phyloP scores from a whole-genome alignment of 1,284 basidiomycete species.

The Pseudomicrostroma phylloplanum region DNA sequence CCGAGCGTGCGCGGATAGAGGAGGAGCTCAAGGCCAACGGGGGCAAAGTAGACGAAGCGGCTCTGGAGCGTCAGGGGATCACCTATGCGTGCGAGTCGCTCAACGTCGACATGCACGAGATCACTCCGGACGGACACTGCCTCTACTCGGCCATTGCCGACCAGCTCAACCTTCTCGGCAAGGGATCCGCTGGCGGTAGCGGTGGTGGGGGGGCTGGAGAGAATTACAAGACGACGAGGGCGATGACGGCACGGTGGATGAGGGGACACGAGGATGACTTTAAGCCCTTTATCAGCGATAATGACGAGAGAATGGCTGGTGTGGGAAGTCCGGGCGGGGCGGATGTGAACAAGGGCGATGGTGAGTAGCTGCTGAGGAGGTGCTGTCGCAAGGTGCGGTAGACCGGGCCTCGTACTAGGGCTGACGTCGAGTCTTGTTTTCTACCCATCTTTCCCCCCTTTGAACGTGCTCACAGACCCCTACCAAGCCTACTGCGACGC shows the following conservation, averaged over 20 bases:
- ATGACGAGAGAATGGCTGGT: constrained; percentile 53
- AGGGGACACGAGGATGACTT: constrained; percentile 80
- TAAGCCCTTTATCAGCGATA: constrained; percentile 75
- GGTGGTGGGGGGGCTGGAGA: neutral
- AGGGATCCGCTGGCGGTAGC: constrained; percentile 33
- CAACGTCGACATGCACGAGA: constrained; percentile 14
- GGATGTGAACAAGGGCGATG: neutral
- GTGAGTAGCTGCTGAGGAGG: neutral
- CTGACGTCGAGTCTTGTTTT: too few relatives aligned
- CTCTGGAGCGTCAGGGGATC: constrained; percentile 31
- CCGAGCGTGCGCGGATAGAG: constrained; percentile 27
- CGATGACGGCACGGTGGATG: constrained; percentile 75
- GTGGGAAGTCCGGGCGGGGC: constrained; percentile 65
- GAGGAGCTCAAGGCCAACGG: constrained; percentile 33
- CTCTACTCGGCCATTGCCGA: constrained; percentile 88
- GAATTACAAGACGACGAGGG: constrained; percentile 56
- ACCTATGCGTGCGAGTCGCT: constrained; percentile 28
- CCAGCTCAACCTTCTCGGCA: constrained; percentile 53
- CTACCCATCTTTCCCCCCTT: constrained; percentile 1
- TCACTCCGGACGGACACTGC: constrained; percentile 5
- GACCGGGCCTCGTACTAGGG: too few relatives aligned
- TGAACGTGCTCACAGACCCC: constrained; percentile 51
- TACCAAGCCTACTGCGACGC: constrained; percentile 73
- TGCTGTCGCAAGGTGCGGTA: too few relatives aligned
- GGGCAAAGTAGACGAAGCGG: constrained; percentile 27